Evolutionary conservation across 2,329 filamentous ascomycete species (phyloP).

Genomic region (Tolypocladium inflatum): DNA sequence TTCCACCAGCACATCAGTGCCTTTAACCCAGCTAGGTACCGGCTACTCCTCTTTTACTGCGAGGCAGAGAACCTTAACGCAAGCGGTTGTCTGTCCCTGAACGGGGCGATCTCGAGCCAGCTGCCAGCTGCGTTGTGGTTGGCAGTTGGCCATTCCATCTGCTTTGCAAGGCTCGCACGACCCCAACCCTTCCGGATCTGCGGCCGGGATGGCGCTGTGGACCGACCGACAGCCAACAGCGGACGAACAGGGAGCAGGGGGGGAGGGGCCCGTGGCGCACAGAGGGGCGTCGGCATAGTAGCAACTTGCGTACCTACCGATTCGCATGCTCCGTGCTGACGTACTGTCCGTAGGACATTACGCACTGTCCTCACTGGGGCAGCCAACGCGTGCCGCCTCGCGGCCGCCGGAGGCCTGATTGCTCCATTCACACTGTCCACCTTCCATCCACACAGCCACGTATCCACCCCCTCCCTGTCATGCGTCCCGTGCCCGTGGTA

Average conservation of each 20-base stretch:
- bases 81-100: background rate
- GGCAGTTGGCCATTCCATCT: background rate
- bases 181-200: background rate
- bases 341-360: too few species aligned
- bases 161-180: background rate
- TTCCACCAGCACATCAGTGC: background rate
- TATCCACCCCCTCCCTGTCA: background rate
- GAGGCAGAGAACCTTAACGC: background rate
- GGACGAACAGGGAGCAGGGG: background rate
- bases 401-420: too few species aligned
- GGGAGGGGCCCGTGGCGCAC: background rate
- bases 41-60: background rate
- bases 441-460: too few species aligned
- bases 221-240: too few species aligned
- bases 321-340: too few species aligned
- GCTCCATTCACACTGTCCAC: too few species aligned
- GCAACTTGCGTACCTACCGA: too few species aligned
- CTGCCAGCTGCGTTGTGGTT: background rate
- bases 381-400: too few species aligned
- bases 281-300: too few species aligned
- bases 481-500: background rate
- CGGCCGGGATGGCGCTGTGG: background rate
- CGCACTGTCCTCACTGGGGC: too few species aligned
- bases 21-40: background rate
- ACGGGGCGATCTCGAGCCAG: background rate